phyloP scores from a whole-genome alignment of 2,329 filamentous ascomycete species.

The Byssothecium circinans region DNA sequence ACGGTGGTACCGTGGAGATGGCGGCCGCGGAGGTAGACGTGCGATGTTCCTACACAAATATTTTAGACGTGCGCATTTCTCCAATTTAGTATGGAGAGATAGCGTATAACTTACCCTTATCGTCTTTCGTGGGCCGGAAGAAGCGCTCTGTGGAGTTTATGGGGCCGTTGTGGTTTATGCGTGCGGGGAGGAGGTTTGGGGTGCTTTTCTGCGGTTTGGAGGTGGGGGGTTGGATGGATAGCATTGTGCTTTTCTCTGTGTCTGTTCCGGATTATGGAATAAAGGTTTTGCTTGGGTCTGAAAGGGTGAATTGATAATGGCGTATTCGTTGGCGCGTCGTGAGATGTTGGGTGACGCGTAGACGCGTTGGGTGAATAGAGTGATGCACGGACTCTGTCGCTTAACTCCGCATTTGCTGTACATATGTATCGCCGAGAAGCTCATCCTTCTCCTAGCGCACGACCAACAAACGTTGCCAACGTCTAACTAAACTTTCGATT shows the following conservation, averaged over 20 bases:
- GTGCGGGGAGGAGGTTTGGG: slow-evolving; percentile 77
- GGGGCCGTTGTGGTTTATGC: slow-evolving; percentile 75
- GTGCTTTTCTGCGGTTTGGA: slow-evolving; percentile 47
- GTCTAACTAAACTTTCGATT: too few relatives aligned
- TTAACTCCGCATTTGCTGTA: not conserved
- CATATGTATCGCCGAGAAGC: too few relatives aligned
- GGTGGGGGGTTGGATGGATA: slow-evolving; percentile 44
- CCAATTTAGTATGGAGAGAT: too few relatives aligned
- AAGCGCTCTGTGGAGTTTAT: slow-evolving; percentile 66
- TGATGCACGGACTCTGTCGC: not conserved
- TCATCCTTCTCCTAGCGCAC: too few relatives aligned
- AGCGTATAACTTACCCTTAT: slow-evolving; percentile 39
- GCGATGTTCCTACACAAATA: slow-evolving; percentile 19
- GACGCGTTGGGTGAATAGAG: not conserved
- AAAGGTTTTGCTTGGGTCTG: too few relatives aligned
- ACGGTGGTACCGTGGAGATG: slow-evolving; percentile 71
- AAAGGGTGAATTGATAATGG: too few relatives aligned
- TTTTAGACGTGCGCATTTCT: too few relatives aligned
- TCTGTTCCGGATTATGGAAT: not conserved
- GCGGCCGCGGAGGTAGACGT: slow-evolving; percentile 62
- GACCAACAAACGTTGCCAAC: too few relatives aligned
- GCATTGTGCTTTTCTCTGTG: slow-evolving; percentile 38
- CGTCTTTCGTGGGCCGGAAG: slow-evolving; percentile 64
- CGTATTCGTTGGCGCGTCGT: too few relatives aligned
- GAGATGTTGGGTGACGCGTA: too few relatives aligned